Evolutionary conservation across 148 eudicot genomes (phyloP).

Genomic region (Nepenthes mirabilis): DNA sequence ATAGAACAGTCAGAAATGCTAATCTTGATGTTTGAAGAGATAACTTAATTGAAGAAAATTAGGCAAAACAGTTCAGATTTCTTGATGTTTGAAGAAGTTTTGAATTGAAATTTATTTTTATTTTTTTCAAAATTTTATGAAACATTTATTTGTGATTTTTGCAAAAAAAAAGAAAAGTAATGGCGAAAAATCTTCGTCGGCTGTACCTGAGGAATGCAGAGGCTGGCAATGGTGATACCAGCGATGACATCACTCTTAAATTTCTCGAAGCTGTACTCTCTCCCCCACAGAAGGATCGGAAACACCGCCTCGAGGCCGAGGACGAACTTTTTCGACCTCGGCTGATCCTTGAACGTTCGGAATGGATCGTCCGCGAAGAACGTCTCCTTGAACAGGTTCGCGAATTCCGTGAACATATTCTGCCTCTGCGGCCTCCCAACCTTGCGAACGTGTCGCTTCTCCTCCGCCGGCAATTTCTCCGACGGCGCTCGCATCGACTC

Average conservation of each 20-base stretch:
- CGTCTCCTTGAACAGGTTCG: constrained; percentile 36
- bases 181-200: no score
- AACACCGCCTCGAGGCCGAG: constrained; percentile 52
- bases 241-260: constrained; percentile 64
- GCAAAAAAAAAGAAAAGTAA: no score
- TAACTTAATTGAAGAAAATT: no score
- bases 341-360: constrained; percentile 47
- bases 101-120: no score
- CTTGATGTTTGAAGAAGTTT: no score
- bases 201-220: constrained; percentile 78
- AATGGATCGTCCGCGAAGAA: constrained; percentile 73
- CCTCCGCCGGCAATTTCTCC: background rate
- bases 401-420: constrained; percentile 30
- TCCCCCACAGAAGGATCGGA: constrained; percentile 83
- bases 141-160: no score
- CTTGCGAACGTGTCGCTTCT: constrained; percentile 26
- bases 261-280: constrained; percentile 38
- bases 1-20: background rate
- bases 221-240: constrained; percentile 89
- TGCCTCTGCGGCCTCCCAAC: constrained; percentile 52
- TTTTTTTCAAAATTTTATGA: no score
- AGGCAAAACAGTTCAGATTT: no score
- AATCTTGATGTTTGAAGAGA: no score
- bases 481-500: no score
- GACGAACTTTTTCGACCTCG: constrained; percentile 24